These are phyloP conservation scores for Aspergillus olivimuriae DNA, from an alignment of 495 filamentous ascomycete genomes.

Conservation along the genomic window DNA sequence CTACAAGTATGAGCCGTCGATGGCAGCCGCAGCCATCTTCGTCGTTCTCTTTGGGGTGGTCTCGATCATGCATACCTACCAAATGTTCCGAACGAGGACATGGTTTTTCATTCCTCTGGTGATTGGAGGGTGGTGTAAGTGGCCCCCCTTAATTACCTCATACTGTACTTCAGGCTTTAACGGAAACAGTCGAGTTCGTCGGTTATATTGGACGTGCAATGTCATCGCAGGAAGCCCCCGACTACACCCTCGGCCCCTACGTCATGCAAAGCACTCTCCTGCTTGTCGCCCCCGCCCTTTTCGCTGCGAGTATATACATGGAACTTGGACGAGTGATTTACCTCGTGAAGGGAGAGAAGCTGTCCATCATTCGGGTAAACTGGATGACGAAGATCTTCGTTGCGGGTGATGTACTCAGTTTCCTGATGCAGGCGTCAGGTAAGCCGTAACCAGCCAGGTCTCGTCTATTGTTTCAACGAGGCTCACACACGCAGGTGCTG, in stretches of 20 bases:
- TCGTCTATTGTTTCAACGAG: background rate
- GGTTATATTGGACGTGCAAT: conserved; percentile 32
- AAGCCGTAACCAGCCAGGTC: background rate
- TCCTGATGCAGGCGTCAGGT: conserved; percentile 31
- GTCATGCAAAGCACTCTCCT: conserved; percentile 41
- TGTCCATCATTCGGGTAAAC: conserved; percentile 27
- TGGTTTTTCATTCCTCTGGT: conserved; percentile 50
- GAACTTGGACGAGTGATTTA: conserved; percentile 43
- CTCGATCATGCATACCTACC: conserved; percentile 33
- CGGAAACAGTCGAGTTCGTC: conserved; percentile 25
- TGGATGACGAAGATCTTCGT: conserved; percentile 46
- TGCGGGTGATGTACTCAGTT: conserved; percentile 31
- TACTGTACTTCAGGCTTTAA: background rate
- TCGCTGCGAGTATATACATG: conserved; percentile 54
- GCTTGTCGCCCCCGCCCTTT: conserved; percentile 43
- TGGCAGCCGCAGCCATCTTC: conserved; percentile 43
- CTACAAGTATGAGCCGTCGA: conserved; percentile 47
- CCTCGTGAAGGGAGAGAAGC: conserved; percentile 30
- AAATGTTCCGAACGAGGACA: conserved; percentile 31
- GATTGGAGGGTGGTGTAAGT: conserved; percentile 46
- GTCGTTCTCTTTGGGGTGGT: conserved; percentile 35
- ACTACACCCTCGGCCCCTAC: conserved; percentile 33
- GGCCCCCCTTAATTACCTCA: background rate
- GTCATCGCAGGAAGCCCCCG: conserved; percentile 18
- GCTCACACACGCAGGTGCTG: conserved; percentile 16